Percentiles rank a stretch among this genome's conserved stretches.
These are phyloP conservation scores for Cordyceps tenuipes DNA, from an alignment of 2,329 filamentous ascomycete genomes.

Conservation along the genomic window DNA sequence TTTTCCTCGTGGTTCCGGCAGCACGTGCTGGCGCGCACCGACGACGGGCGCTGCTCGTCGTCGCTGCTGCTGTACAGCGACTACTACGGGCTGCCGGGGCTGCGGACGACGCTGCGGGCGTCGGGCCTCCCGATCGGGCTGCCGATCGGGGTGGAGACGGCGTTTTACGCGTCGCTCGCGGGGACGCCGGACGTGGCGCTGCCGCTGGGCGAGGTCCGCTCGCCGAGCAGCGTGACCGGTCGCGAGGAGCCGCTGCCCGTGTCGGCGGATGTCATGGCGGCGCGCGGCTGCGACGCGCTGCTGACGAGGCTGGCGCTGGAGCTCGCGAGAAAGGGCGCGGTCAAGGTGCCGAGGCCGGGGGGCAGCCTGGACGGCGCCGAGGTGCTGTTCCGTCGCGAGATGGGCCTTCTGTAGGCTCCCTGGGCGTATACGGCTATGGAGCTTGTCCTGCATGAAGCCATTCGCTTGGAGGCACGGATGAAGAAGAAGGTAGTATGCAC, in stretches of 20 bases:
- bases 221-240: constrained; percentile 30
- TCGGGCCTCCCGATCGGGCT: background rate
- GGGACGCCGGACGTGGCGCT: constrained; percentile 26
- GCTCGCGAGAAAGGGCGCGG: constrained; percentile 38
- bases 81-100: constrained; percentile 9
- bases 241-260: constrained; percentile 33
- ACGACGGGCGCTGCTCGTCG: constrained; percentile 21
- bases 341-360: constrained; percentile 37
- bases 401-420: background rate
- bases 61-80: constrained; percentile 22
- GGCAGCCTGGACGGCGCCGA: constrained; percentile 19
- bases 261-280: constrained; percentile 32
- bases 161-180: constrained; percentile 23
- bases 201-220: constrained; percentile 34
- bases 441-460: too few relatives aligned
- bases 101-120: constrained; percentile 16
- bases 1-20: constrained; percentile 26
- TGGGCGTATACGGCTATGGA: background rate
- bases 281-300: constrained; percentile 45
- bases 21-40: constrained; percentile 18
- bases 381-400: constrained; percentile 15
- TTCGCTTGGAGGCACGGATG: background rate
- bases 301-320: constrained; percentile 45
- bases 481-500: background rate
- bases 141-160: constrained; percentile 11